Conservation (phyloP, 768 basidiomycete species). For the Hericium erinaceus region DNA sequence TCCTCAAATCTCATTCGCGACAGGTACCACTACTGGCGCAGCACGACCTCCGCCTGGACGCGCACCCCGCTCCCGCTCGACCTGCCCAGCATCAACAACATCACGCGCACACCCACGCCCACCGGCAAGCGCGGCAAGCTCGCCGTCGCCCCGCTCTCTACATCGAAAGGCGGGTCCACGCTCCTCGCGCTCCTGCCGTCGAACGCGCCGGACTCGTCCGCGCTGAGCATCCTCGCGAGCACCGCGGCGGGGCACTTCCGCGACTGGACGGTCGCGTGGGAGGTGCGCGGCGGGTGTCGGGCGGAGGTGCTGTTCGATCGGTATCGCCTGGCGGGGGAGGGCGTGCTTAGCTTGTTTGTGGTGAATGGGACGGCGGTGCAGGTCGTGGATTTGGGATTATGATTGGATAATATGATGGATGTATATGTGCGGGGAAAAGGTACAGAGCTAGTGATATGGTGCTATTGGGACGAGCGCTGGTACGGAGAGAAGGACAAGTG, state of each 20-base stretch:
- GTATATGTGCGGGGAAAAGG: background rate
- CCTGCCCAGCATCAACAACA: slow-evolving; percentile 22
- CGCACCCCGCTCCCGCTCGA: slow-evolving; percentile 24
- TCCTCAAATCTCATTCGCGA: slow-evolving; percentile 5
- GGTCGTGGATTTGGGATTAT: slow-evolving; percentile 20
- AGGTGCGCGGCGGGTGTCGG: slow-evolving; percentile 20
- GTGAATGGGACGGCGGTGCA: slow-evolving; percentile 23
- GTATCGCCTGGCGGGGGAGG: slow-evolving; percentile 21
- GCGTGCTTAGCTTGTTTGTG: slow-evolving; percentile 25
- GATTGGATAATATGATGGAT: background rate
- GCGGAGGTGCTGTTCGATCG: slow-evolving; percentile 28
- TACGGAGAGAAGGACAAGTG: too few relatives aligned
- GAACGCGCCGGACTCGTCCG: slow-evolving; percentile 25
- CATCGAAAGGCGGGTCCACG: background rate
- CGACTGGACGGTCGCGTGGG: slow-evolving; percentile 26
- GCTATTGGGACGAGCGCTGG: background rate
- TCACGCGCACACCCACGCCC: slow-evolving; percentile 26
- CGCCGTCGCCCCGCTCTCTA: slow-evolving; percentile 6
- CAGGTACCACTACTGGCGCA: slow-evolving; percentile 24
- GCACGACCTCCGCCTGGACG: slow-evolving; percentile 22
- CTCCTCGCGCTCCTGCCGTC: slow-evolving; percentile 25
- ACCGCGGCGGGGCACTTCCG: slow-evolving; percentile 23
- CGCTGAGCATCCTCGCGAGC: slow-evolving; percentile 22
- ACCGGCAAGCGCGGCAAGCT: slow-evolving; percentile 31
- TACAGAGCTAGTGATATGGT: background rate